These are phyloP conservation scores for Globisporangium sylvaticum DNA, from an alignment of 352 stramenopile genomes.

Conservation along the genomic window DNA sequence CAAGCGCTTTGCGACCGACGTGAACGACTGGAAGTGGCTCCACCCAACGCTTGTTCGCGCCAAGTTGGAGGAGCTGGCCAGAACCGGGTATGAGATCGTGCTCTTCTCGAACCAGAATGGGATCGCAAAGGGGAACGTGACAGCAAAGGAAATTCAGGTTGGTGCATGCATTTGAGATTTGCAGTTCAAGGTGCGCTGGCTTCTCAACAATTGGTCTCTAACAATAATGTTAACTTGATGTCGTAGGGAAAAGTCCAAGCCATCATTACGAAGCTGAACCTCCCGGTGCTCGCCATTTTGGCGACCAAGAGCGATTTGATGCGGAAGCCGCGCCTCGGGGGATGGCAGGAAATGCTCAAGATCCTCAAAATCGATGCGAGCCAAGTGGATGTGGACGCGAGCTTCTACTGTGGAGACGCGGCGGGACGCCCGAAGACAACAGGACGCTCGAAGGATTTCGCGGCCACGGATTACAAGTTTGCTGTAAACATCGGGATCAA, in stretches of 20 bases:
- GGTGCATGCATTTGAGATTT: not conserved
- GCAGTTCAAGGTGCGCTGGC: not conserved
- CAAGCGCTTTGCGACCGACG: constrained; percentile 68
- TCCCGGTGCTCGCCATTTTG: constrained; percentile 71
- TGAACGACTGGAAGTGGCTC: constrained; percentile 75
- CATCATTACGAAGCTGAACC: constrained; percentile 52
- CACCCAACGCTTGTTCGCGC: constrained; percentile 47
- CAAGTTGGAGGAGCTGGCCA: constrained; percentile 46
- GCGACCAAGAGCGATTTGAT: constrained; percentile 70
- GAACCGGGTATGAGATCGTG: constrained; percentile 48
- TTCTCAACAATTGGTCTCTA: not conserved
- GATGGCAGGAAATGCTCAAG: constrained; percentile 53
- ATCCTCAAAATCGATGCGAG: constrained; percentile 21
- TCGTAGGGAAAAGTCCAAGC: constrained; percentile 58
- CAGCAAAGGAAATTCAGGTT: constrained; percentile 55
- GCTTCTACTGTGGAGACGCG: constrained; percentile 84
- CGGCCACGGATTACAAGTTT: constrained; percentile 86
- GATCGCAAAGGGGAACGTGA: constrained; percentile 72
- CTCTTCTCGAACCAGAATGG: constrained; percentile 87
- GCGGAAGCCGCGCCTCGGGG: constrained; percentile 71
- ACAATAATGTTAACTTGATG: constrained; percentile 4
- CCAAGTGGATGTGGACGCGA: constrained; percentile 40
- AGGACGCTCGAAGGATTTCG: constrained; percentile 78
- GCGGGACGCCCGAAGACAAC: constrained; percentile 67
- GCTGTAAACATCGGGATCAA: constrained; percentile 76